Evolutionary conservation across 805 yeast species (phyloP).

Genomic region (Candida nemodendra): DNA sequence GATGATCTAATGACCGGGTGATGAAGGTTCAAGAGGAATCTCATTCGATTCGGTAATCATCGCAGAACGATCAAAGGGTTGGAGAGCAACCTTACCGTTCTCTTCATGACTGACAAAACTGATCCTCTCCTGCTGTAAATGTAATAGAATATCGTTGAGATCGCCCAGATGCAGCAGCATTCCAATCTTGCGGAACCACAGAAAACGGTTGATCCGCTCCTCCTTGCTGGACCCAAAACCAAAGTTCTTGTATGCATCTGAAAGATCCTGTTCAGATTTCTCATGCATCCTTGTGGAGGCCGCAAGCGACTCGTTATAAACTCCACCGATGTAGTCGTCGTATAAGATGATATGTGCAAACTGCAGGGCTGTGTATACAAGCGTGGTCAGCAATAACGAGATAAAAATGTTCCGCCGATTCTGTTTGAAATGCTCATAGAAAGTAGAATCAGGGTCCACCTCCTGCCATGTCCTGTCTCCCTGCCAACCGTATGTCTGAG

Average conservation of each 20-base stretch:
- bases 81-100: slow-evolving; percentile 1
- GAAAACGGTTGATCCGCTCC: slow-evolving; percentile 53
- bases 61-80: neutral
- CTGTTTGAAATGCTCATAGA: slow-evolving; percentile 27
- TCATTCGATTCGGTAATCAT: neutral
- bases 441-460: slow-evolving; percentile 23
- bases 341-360: slow-evolving; percentile 28
- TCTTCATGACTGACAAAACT: slow-evolving; percentile 2
- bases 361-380: slow-evolving; percentile 31
- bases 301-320: slow-evolving; percentile 20
- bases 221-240: slow-evolving; percentile 50
- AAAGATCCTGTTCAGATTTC: slow-evolving; percentile 39
- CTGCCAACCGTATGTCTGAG: slow-evolving; percentile 26
- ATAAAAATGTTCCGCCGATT: slow-evolving; percentile 30
- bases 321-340: slow-evolving; percentile 33
- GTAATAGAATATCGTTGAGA: slow-evolving; percentile 19
- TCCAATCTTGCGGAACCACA: slow-evolving; percentile 48
- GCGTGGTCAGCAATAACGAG: slow-evolving; percentile 26
- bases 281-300: slow-evolving; percentile 35
- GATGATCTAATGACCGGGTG: too few relatives aligned
- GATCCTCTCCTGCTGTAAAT: slow-evolving; percentile 18
- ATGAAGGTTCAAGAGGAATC: too few relatives aligned
- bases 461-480: slow-evolving; percentile 28
- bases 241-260: slow-evolving; percentile 46
- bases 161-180: slow-evolving; percentile 28